Percentiles rank a stretch among this genome's conserved stretches.
Evolutionary conservation across 129 eudicot species (phyloP).

Genomic region (Lactuca saligna): DNA sequence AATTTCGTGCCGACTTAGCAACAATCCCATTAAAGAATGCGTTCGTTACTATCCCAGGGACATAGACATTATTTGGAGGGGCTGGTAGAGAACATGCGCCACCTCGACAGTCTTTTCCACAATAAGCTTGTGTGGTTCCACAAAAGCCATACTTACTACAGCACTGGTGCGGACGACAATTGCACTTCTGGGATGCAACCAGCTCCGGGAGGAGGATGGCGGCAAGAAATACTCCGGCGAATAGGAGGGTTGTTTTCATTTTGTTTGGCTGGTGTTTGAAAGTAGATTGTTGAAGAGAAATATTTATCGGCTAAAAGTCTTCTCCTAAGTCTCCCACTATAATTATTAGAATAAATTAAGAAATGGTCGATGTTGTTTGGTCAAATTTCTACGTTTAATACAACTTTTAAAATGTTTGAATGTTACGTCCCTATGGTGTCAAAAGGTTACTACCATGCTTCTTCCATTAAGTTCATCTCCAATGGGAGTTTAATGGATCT

Average conservation of each 20-base stretch:
- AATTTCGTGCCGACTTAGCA: background rate
- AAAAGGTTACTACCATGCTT: no score
- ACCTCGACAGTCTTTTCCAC: constrained; percentile 6
- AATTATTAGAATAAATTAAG: no score
- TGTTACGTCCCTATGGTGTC: no score
- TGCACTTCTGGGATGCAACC: constrained; percentile 11
- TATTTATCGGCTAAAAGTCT: background rate
- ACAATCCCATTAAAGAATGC: constrained; percentile 21
- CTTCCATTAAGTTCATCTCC: no score
- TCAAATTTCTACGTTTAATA: no score
- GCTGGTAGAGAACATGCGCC: constrained; percentile 10
- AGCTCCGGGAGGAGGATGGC: background rate
- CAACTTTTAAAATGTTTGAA: no score
- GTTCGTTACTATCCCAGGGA: constrained; percentile 11
- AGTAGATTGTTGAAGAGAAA: background rate
- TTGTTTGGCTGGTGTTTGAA: background rate
- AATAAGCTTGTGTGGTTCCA: constrained; percentile 2
- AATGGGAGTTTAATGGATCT: no score
- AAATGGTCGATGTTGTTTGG: no score
- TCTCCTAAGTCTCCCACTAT: background rate
- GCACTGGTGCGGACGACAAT: constrained; percentile 5
- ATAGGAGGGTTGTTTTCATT: constrained; percentile 1
- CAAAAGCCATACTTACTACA: constrained; percentile 16
- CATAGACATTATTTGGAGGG: constrained; percentile 5
- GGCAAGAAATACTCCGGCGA: constrained; percentile 12